phyloP scores from a whole-genome alignment of 495 filamentous ascomycete genomes.

The Umbilicaria muhlenbergii region DNA sequence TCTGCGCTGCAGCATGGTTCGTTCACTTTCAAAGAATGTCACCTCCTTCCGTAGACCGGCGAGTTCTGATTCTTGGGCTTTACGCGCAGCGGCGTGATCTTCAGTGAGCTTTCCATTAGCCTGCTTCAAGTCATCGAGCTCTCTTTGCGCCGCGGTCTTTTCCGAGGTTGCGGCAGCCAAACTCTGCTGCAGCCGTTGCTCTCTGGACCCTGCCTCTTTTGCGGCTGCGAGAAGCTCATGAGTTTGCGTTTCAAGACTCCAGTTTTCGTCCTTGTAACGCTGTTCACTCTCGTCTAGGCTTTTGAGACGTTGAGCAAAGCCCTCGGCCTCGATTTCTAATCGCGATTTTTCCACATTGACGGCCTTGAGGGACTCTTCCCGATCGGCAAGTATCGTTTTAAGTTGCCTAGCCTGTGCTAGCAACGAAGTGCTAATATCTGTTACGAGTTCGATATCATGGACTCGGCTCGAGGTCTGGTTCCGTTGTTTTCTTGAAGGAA shows the following conservation, averaged over 20 bases:
- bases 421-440: constrained; percentile 84
- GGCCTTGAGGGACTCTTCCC: constrained; percentile 70
- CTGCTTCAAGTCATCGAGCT: constrained; percentile 77
- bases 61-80: constrained; percentile 78
- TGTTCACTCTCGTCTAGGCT: constrained; percentile 83
- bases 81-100: constrained; percentile 56
- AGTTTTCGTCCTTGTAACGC: constrained; percentile 94
- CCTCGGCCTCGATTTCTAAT: constrained; percentile 69
- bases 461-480: constrained; percentile 77
- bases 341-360: constrained; percentile 56
- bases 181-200: constrained; percentile 59
- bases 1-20: constrained; percentile 55
- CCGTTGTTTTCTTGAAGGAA: constrained; percentile 69
- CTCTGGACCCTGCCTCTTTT: constrained; percentile 59
- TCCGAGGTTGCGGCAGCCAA: constrained; percentile 55
- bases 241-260: constrained; percentile 79
- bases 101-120: constrained; percentile 62
- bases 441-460: constrained; percentile 90
- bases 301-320: constrained; percentile 61
- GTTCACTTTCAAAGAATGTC: constrained; percentile 59
- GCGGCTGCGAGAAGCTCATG: constrained; percentile 60
- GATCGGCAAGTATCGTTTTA: constrained; percentile 66
- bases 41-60: constrained; percentile 61
- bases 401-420: constrained; percentile 79
- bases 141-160: constrained; percentile 59